These are phyloP conservation scores for Claviceps paspali DNA, from an alignment of 2,329 filamentous ascomycete species.

Conservation along the genomic window DNA sequence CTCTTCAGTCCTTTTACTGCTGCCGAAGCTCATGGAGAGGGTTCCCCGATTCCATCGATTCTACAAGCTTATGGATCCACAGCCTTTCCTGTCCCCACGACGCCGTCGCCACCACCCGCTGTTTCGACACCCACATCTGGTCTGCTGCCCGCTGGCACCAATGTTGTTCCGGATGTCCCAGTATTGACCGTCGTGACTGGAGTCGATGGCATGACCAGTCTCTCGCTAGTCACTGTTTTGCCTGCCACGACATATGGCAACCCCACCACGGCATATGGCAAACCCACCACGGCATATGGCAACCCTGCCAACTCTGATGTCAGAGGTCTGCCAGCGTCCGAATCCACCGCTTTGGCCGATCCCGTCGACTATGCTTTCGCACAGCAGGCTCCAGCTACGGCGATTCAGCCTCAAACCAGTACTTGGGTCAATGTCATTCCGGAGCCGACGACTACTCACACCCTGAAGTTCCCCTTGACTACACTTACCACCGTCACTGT, in stretches of 20 bases:
- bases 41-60: slow-evolving; percentile 8
- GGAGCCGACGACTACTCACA: slow-evolving; percentile 25
- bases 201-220: slow-evolving; percentile 9
- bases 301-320: slow-evolving; percentile 7
- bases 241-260: slow-evolving; percentile 9
- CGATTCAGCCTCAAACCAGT: slow-evolving; percentile 15
- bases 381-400: slow-evolving; percentile 6
- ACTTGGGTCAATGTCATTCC: slow-evolving; percentile 25
- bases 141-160: slow-evolving; percentile 8
- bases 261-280: slow-evolving; percentile 7
- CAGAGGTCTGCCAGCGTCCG: slow-evolving; percentile 8
- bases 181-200: slow-evolving; percentile 13
- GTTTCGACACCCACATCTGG: slow-evolving; percentile 11
- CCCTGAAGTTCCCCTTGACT: slow-evolving; percentile 22
- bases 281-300: slow-evolving; percentile 9
- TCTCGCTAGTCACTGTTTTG: slow-evolving; percentile 9
- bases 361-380: slow-evolving; percentile 12
- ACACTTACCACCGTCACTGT: slow-evolving; percentile 20
- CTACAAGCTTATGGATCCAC: slow-evolving; percentile 14
- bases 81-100: neutral
- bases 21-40: slow-evolving; percentile 2
- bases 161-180: slow-evolving; percentile 11
- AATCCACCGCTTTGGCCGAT: slow-evolving; percentile 3
- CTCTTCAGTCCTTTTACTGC: slow-evolving; percentile 7
- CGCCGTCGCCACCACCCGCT: slow-evolving; percentile 6